Percentiles rank a stretch among this genome's conserved stretches.
Evolutionary conservation across 768 basidiomycete genomes (phyloP).

Genomic region (Amanita polypyramis): DNA sequence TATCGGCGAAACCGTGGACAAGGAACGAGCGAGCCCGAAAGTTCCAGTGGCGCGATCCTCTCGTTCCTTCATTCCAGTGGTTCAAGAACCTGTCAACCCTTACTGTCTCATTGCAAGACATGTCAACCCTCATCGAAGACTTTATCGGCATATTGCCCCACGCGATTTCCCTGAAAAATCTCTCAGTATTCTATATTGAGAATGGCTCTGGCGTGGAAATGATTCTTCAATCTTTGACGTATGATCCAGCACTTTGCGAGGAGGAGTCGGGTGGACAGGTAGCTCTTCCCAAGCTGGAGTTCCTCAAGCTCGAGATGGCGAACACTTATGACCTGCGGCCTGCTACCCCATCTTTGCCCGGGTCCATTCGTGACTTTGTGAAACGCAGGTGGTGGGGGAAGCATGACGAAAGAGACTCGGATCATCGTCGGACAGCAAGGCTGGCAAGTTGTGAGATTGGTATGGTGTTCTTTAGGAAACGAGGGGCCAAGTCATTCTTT

Average conservation of each 20-base stretch:
- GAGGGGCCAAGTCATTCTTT: conserved; percentile 4
- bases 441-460: conserved; percentile 1
- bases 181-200: neutral
- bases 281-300: neutral
- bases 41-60: neutral
- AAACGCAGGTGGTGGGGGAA: neutral
- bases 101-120: conserved; percentile 1
- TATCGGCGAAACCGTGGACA: conserved; percentile 5
- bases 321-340: conserved; percentile 4
- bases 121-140: neutral
- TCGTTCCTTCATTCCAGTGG: neutral
- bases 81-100: neutral
- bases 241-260: neutral
- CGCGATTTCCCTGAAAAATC: neutral
- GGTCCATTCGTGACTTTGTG: neutral
- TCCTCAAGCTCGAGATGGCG: conserved; percentile 1
- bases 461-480: conserved; percentile 3
- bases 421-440: neutral
- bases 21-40: conserved; percentile 2
- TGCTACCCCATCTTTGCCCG: neutral
- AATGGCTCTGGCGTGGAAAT: conserved; percentile 2
- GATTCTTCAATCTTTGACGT: neutral
- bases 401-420: neutral
- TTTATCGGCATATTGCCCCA: neutral
- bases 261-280: neutral